Conservation (phyloP, 176 grass and related monocot genomes). For the sorghum (Sorghum bicolor) region Sorghum_bicolor_NCBIv3 NC_012875.2:53985001-53985500, state of each 20-base stretch:
- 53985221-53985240: background rate
- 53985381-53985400: background rate
- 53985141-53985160: background rate
- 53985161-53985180: background rate
- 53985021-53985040: conserved; percentile 7
- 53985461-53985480: background rate
- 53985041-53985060: background rate
- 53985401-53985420: background rate
- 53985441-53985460: background rate
- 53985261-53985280: background rate
- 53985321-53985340: background rate
- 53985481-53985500: background rate
- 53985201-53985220: background rate
- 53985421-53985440: background rate
- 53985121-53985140: background rate
- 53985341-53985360: too few species aligned
- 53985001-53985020: background rate
- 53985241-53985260: background rate
- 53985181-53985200: background rate
- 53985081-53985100: background rate
- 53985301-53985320: background rate
- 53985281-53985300: background rate
- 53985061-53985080: background rate
- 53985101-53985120: background rate
- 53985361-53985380: too few species aligned